Conservation (phyloP, 371 early-diverging fungal species). For the Dipsacomyces acuminosporus region DNA sequence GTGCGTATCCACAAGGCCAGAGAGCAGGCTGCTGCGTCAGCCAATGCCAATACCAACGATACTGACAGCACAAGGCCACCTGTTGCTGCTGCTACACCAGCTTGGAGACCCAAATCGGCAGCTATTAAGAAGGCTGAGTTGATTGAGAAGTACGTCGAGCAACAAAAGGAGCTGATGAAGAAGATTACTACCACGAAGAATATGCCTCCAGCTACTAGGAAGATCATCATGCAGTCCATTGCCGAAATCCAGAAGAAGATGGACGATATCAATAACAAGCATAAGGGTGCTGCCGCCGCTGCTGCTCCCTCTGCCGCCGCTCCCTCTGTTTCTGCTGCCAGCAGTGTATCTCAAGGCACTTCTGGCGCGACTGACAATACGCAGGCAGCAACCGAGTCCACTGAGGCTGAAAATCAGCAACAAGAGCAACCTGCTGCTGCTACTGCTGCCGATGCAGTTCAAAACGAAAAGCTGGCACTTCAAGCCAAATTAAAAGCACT, state of each 20-base stretch:
- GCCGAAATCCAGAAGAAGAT: slow-evolving; percentile 35
- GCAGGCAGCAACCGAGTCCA: too few species aligned
- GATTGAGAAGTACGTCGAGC: slow-evolving; percentile 41
- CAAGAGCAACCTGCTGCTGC: background rate
- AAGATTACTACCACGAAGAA: slow-evolving; percentile 36
- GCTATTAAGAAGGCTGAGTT: slow-evolving; percentile 38
- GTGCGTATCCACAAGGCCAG: slow-evolving; percentile 25
- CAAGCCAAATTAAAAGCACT: slow-evolving; percentile 25
- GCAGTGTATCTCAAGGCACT: too few species aligned
- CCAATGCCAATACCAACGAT: background rate
- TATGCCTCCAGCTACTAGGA: slow-evolving; percentile 34
- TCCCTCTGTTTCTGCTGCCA: too few species aligned
- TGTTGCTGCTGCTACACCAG: background rate
- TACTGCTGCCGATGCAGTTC: background rate
- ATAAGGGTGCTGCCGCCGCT: background rate
- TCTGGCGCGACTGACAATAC: too few species aligned
- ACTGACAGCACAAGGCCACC: background rate
- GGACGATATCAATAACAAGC: slow-evolving; percentile 18
- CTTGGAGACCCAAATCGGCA: slow-evolving; percentile 38
- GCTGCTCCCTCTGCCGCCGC: background rate
- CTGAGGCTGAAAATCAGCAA: too few species aligned
- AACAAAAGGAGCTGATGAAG: slow-evolving; percentile 40
- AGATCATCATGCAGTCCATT: slow-evolving; percentile 44
- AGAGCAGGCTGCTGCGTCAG: background rate
- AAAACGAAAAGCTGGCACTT: slow-evolving; percentile 20